Evolutionary conservation across 2,329 filamentous ascomycete species (phyloP), one percentile per base, ranked within the genome.

Genomic region (Trichoderma sp.): DNA sequence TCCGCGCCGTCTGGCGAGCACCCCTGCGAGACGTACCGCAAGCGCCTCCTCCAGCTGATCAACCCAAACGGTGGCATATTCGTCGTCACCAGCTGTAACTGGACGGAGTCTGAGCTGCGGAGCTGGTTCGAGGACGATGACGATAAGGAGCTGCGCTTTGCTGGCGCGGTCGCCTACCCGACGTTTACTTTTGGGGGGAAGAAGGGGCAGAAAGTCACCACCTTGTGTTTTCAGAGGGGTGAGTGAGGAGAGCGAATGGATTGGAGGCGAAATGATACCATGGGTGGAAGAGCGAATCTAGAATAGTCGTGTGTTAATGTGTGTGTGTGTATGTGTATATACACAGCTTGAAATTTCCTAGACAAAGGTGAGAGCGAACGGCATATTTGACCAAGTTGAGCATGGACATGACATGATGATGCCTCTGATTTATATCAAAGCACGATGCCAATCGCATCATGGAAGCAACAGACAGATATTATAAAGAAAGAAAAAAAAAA

Each of bases 31-130:
- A 84, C 85, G 4, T 99, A 99, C 80, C 86, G 87, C 57, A 84
- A 85, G 56, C 87, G 88, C 63, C 89, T 94, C 35, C 81, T 89
- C 70, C 80, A 79, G 32, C 83, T 98, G 70, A 85, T 98, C 61
- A 88, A 87, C 73, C 81, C 80, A 1, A 3, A 8, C 6, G 90
- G 89, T 1, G 92, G 92, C 0, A 83, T 92, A 27, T 86, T 98
- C 73, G 79, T 97, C 69, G 87, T 99, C 64, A 98, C 95, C 65
- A 97, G 93, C 79, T 99, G 95, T 78, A 99, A 99, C 80, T 99
- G 95, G 95, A 98, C 94, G 1, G 93, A 95, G 81, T 86, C 89
- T 48, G 95, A 99, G 82, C 80, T 99, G 74, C 83, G 85, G 69
- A 80, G 80, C 17, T 98, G 94, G 93, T 95, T 98, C 76, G 88